Evolutionary conservation across 2,329 filamentous ascomycete genomes (phyloP), one percentile per base, ranked within the genome.

Genomic region (Pseudogymnoascus sp.): DNA sequence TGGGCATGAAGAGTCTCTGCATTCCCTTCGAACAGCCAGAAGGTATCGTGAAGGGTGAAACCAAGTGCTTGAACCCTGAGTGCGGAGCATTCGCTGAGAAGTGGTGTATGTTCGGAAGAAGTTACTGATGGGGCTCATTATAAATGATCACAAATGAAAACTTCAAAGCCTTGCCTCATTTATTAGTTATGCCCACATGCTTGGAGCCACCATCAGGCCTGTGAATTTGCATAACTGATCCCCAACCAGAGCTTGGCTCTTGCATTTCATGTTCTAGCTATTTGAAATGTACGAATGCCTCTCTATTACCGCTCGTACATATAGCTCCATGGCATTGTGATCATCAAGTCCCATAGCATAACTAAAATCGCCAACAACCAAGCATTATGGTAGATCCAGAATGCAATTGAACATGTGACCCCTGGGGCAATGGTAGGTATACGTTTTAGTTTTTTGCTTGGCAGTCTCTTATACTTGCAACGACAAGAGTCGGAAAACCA

Each of bases 41-140:
- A 71, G 90, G 89, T 23, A 80, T 96, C 67, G 83, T 89, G 67
- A 80, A 85, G 68, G 93, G 90, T 60, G 88, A 90, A 78, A 96
- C 91, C 64, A 93, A 95, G 78, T 99, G 95, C 75, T 82, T 93
- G 70, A 97, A 90, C 82, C 93, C 93, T 44, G 89, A 93, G 72
- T 97, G 93, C 78, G 80, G 81, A 66, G 81, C 81, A 67, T 78
- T 86, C 60, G 93, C 93, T 16, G 86, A 93, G 81, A 84, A 88
- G 72, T 97, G 91, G 89, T 90, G 90, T 76, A 89, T 97, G 87
- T 97, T 97, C 77, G 93, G 93, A 72, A 83, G 89, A 78, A 89
- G 61, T 71, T 75, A 75, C 62, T 75, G 61, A 46, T 56, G 50
- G 28, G 50, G 50, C n/a, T 56, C 34, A 56, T 34, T 21, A 56